Conservation (phyloP, 495 filamentous ascomycete genomes). For the Saxispiralis lemnorum region DNA sequence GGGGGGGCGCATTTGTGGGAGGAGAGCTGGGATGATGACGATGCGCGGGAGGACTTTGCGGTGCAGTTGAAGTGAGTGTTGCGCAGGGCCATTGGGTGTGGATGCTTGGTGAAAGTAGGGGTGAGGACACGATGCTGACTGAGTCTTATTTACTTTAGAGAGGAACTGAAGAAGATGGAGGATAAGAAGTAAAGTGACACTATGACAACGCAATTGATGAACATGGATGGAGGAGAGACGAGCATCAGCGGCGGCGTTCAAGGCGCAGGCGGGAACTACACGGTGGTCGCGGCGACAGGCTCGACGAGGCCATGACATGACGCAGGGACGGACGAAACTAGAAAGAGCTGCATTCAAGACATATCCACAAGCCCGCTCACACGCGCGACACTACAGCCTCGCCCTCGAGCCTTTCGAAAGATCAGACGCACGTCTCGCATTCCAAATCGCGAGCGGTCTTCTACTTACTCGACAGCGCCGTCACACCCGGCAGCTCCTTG, state of each 20-base stretch:
- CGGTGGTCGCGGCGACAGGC: no score
- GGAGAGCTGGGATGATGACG: slow-evolving; percentile 99
- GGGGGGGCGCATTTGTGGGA: slow-evolving; percentile 66
- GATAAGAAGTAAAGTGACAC: slow-evolving; percentile 1
- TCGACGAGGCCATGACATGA: no score
- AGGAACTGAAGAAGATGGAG: slow-evolving; percentile 90
- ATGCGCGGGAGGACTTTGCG: slow-evolving; percentile 90
- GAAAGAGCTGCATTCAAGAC: no score
- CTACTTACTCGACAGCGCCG: slow-evolving; percentile 81
- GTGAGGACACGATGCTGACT: slow-evolving; percentile 3
- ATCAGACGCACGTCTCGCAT: no score
- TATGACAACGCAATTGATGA: not conserved
- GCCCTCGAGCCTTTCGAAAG: no score
- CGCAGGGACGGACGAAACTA: no score
- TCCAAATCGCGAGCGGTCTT: not conserved
- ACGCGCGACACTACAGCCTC: no score
- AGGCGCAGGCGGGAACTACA: slow-evolving; percentile 4
- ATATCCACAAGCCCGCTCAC: no score
- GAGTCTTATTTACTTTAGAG: slow-evolving; percentile 40
- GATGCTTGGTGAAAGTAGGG: not conserved
- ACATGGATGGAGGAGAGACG: not conserved
- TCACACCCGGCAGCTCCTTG: slow-evolving; percentile 88
- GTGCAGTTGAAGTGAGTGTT: slow-evolving; percentile 73
- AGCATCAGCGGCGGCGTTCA: slow-evolving; percentile 14
- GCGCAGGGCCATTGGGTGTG: not conserved